Evolutionary conservation across 2,329 filamentous ascomycete species (phyloP).

Genomic region (Colletotrichum sansevieriae): DNA sequence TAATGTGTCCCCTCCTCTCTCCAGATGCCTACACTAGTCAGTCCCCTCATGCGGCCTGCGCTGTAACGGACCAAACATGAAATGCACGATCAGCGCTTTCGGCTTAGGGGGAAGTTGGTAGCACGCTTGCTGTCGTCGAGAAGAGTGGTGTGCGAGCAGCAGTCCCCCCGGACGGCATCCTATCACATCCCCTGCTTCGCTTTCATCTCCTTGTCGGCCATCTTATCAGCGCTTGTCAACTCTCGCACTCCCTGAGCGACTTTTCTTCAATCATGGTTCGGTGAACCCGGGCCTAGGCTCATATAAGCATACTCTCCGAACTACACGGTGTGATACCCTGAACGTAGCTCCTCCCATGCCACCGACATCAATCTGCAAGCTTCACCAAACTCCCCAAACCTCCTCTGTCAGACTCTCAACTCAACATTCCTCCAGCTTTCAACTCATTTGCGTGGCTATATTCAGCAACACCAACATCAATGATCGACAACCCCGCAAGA

Average conservation of each 20-base stretch:
- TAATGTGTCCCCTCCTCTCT: too few species aligned
- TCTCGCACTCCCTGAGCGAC: background rate
- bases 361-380: too few species aligned
- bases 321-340: background rate
- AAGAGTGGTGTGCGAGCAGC: too few species aligned
- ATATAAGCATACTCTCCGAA: slow-evolving; percentile 1
- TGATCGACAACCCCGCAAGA: too few species aligned
- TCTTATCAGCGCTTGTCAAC: slow-evolving; percentile 1
- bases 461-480: too few species aligned
- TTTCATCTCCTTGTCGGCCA: background rate
- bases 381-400: too few species aligned
- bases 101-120: background rate
- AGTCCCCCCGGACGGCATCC: too few species aligned
- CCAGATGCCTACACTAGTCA: too few species aligned
- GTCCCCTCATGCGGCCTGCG: background rate
- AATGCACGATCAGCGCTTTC: slow-evolving; percentile 10
- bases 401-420: too few species aligned
- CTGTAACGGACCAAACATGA: background rate
- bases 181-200: too few species aligned
- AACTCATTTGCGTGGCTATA: too few species aligned
- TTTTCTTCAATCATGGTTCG: background rate
- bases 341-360: background rate
- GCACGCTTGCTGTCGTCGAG: background rate
- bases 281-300: slow-evolving; percentile 12
- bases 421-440: too few species aligned